Conservation (phyloP, 2,329 filamentous ascomycete species). For the Apiospora arundinis region DNA sequence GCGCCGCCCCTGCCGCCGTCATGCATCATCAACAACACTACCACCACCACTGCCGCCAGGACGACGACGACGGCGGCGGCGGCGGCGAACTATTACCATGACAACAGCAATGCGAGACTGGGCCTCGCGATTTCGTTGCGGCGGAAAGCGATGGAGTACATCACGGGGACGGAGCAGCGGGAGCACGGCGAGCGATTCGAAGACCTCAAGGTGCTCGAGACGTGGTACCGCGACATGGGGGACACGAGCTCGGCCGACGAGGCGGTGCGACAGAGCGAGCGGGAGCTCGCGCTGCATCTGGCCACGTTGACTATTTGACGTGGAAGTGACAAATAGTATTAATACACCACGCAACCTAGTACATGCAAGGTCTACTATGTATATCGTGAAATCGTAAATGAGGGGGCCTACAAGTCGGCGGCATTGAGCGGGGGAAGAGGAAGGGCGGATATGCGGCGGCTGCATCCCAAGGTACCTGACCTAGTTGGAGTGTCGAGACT, state of each 20-base stretch:
- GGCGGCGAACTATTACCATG: not conserved
- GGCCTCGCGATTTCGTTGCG: conserved; percentile 1
- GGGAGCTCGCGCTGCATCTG: not conserved
- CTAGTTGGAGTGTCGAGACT: not conserved
- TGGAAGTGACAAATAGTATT: too few relatives aligned
- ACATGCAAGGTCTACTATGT: too few relatives aligned
- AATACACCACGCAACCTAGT: too few relatives aligned
- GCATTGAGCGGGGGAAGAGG: too few relatives aligned
- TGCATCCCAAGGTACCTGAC: too few relatives aligned
- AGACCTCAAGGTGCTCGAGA: not conserved
- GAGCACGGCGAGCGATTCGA: conserved; percentile 11
- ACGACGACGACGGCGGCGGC: not conserved
- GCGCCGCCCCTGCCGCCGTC: too few relatives aligned
- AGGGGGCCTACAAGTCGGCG: too few relatives aligned
- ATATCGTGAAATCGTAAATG: too few relatives aligned
- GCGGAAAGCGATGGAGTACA: not conserved
- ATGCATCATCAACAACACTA: not conserved
- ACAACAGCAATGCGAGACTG: not conserved
- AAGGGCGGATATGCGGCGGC: too few relatives aligned
- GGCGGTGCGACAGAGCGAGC: not conserved
- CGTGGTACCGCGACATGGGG: conserved; percentile 3
- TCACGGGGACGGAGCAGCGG: not conserved
- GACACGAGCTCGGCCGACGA: not conserved
- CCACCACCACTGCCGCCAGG: not conserved
- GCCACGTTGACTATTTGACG: not conserved